A percentile compares a stretch with the other conserved stretches of the same genome.
phyloP scores from a whole-genome alignment of 1,139 yeast genomes.

The Debaryomyces subglobosus region DNA sequence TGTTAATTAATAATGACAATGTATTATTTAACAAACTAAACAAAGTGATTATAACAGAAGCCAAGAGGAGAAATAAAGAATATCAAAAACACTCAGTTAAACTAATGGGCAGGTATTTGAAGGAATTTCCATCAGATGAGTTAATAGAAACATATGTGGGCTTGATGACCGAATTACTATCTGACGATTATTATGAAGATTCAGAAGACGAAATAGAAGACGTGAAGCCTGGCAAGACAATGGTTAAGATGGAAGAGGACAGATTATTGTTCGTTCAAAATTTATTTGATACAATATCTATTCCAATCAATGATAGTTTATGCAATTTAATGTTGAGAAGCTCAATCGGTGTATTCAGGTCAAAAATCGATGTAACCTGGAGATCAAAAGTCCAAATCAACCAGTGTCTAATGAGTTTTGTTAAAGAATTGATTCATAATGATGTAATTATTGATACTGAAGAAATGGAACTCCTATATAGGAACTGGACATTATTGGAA shows the following conservation, averaged over 20 bases:
- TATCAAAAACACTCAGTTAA: constrained; percentile 62
- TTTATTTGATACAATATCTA: constrained; percentile 33
- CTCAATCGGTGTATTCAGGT: constrained; percentile 26
- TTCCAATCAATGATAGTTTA: constrained; percentile 24
- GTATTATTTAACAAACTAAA: constrained; percentile 37
- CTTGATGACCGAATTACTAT: constrained; percentile 35
- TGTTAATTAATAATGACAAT: constrained; percentile 24
- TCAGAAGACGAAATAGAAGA: constrained; percentile 33
- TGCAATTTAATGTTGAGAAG: constrained; percentile 28
- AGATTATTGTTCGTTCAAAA: constrained; percentile 37
- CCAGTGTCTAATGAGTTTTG: constrained; percentile 34
- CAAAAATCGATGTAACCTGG: constrained; percentile 56
- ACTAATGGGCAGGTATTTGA: constrained; percentile 52
- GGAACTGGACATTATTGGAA: constrained; percentile 29
- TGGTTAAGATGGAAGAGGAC: constrained; percentile 41
- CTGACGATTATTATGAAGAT: constrained; percentile 35
- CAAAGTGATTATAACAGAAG: constrained; percentile 57
- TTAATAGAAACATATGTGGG: constrained; percentile 42
- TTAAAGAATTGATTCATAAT: constrained; percentile 11
- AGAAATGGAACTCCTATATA: constrained; percentile 19
- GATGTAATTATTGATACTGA: constrained; percentile 9
- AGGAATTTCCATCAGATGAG: constrained; percentile 44
- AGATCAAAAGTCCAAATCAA: constrained; percentile 51
- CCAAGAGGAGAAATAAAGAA: constrained; percentile 64
- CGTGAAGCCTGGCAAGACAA: constrained; percentile 31